phyloP scores from a whole-genome alignment of 2,329 filamentous ascomycete genomes.

The Stagonosporopsis rhizophila region DNA sequence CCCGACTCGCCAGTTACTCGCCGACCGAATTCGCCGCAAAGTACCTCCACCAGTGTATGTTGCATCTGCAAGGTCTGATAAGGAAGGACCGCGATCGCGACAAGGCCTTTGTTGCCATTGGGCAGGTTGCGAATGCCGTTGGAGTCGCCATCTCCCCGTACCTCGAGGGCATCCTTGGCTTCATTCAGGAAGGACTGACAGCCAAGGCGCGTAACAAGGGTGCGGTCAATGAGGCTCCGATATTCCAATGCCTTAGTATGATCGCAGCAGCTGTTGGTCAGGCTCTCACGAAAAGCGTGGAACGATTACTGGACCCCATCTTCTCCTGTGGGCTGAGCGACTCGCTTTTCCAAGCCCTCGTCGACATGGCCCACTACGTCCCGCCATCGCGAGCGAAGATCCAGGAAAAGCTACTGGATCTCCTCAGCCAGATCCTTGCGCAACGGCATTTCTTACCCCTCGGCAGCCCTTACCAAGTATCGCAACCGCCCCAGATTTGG shows the following conservation, averaged over 20 bases:
- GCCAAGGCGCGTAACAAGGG: conserved; percentile 73
- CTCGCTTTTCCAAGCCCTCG: conserved; percentile 90
- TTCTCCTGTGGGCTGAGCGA: conserved; percentile 95
- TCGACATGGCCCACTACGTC: conserved; percentile 99
- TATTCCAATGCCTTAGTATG: conserved; percentile 98
- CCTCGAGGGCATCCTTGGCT: conserved; percentile 89
- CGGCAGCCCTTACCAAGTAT: conserved; percentile 87
- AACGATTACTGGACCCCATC: conserved; percentile 91
- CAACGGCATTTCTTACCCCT: conserved; percentile 91
- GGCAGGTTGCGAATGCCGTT: conserved; percentile 94
- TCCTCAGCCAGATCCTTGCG: conserved; percentile 92
- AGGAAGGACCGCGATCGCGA: conserved; percentile 92
- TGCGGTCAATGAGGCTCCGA: conserved; percentile 69
- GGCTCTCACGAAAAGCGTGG: conserved; percentile 97
- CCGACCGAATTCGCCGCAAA: conserved; percentile 86
- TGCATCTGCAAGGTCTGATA: conserved; percentile 89
- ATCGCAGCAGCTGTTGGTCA: conserved; percentile 94
- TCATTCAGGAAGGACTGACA: conserved; percentile 89
- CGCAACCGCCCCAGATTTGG: conserved; percentile 80
- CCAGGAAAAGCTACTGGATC: conserved; percentile 90
- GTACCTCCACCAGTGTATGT: conserved; percentile 96
- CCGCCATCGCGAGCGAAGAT: conserved; percentile 92
- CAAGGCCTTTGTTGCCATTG: conserved; percentile 93
- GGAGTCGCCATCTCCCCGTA: conserved; percentile 95
- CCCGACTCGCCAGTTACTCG: conserved; percentile 89